Evolutionary conservation across 345 rosid species (phyloP).

Genomic region (Turnera subulata): DNA sequence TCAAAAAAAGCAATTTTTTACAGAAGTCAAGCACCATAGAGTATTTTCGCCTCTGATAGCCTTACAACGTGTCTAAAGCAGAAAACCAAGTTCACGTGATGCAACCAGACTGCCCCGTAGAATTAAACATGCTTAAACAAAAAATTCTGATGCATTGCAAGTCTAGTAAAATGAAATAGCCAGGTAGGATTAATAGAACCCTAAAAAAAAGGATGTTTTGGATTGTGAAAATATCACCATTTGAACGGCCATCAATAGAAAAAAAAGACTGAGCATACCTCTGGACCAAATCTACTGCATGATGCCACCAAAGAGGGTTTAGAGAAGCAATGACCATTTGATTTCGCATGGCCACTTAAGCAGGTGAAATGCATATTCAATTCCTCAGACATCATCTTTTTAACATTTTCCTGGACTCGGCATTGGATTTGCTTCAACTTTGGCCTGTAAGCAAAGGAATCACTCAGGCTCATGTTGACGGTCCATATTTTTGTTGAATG

Average conservation of each 20-base stretch:
- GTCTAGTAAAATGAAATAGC: no score
- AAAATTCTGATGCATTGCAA: no score
- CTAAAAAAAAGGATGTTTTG: neutral
- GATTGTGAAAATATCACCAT: neutral
- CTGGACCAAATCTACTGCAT: slow-evolving; percentile 72
- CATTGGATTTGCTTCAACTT: slow-evolving; percentile 63
- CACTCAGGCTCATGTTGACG: neutral
- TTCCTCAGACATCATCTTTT: slow-evolving; percentile 70
- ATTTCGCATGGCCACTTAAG: slow-evolving; percentile 20
- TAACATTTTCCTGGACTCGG: slow-evolving; percentile 71
- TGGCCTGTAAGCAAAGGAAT: slow-evolving; percentile 39
- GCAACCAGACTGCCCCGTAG: no score
- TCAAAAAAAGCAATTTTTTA: no score
- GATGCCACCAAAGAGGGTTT: slow-evolving; percentile 74
- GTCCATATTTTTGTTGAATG: no score
- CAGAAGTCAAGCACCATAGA: no score
- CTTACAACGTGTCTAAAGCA: no score
- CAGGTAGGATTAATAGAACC: no score
- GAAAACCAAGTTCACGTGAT: no score
- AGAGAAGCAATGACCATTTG: slow-evolving; percentile 20
- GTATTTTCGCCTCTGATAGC: no score
- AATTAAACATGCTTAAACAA: no score
- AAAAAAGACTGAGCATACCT: slow-evolving; percentile 40
- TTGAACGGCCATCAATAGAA: neutral
- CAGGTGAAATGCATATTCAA: slow-evolving; percentile 42